A percentile compares a stretch with the other conserved stretches of the same genome.
These are phyloP conservation scores for Furcasterigmium sp. DNA, from an alignment of 2,329 filamentous ascomycete species.

Conservation along the genomic window DNA sequence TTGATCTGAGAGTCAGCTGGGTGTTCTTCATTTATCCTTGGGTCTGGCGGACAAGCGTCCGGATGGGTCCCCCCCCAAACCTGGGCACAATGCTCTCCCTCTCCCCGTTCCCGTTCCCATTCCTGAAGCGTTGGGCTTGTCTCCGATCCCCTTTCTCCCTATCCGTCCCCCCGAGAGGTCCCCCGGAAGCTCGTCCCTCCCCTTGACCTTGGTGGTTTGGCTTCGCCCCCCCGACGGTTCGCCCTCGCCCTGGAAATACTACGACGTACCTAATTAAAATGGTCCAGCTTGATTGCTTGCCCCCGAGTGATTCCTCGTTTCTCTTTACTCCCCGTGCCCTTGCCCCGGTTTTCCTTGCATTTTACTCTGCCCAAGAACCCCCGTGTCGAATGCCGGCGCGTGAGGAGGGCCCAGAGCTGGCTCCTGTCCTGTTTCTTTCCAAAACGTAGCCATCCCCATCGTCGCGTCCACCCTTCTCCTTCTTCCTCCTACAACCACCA, in stretches of 20 bases:
- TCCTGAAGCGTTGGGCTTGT: background rate
- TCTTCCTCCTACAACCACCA: conserved; percentile 22
- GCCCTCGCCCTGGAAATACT: background rate
- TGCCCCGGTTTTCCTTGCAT: conserved; percentile 1
- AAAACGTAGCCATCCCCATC: conserved; percentile 48
- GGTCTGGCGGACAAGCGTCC: too few species aligned
- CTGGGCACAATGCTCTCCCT: too few species aligned
- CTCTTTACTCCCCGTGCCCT: conserved; percentile 10
- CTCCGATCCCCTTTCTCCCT: background rate
- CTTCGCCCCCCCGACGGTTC: too few species aligned
- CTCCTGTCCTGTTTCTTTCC: conserved; percentile 22
- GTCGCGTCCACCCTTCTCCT: conserved; percentile 17
- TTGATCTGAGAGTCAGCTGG: too few species aligned
- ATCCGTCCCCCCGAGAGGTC: background rate
- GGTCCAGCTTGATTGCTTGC: background rate
- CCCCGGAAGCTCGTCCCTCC: too few species aligned
- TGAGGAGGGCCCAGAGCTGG: conserved; percentile 24
- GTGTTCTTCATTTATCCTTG: too few species aligned
- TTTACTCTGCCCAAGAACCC: background rate
- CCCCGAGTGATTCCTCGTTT: background rate
- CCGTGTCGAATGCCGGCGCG: conserved; percentile 22
- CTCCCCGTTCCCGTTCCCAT: too few species aligned
- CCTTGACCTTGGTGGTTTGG: too few species aligned
- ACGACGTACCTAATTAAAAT: too few species aligned
- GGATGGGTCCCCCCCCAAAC: too few species aligned